Base-by-base conservation (phyloP, 2,329 filamentous ascomycete genomes). In the Emericellopsis cladophorae region DNA sequence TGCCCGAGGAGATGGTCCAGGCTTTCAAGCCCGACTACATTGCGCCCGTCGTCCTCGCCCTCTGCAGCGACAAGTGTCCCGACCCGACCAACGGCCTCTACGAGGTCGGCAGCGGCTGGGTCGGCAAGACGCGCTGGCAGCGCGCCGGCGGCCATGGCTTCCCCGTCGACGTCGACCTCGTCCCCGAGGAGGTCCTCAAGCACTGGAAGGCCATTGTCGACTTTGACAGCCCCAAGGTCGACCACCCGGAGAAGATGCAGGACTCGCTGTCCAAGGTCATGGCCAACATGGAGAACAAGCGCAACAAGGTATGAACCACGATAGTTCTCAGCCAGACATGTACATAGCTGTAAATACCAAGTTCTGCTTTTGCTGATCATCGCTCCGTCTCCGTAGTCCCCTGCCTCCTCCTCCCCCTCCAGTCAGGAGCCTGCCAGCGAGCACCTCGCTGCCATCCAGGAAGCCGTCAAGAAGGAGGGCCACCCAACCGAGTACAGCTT, bases 21-120 rank as follows among this genome's bases (percentile, higher is more conserved):
- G 90, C 92, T 36, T 95, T 98, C 74, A 98, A 96, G 79, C 92
- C 92, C 45, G 90, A 96, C 58, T 96, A 95, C 65, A 89, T 98
- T 61, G 92, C 92, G 40, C 92, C 92, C 45, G 68, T 96, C 31
- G 89, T 98, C 40, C 79, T 90, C 42, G 79, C 89, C 35, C 83
- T 98, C 43, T 72, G 63, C 62, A 86, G 79, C 59, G 92, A 98
- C 67, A 85, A 86, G 66, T 79, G 88, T 40, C 90, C 92, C 23
- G 76, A 84, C 55, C 76, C 79, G 14, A 95, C 88, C 43, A 90
- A 90, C 48, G 82, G 81, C 40, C 74, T 98, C 37, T 98, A 88
- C 66, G 92, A 98, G 68, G 86, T 90, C 51, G 92, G 92, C 54
- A 92, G 85, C 57, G 92, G 90, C 48, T 98, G 92, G 92, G 78